phyloP scores from a whole-genome alignment of 1,284 basidiomycete genomes.

The Naganishia sp. region DNA sequence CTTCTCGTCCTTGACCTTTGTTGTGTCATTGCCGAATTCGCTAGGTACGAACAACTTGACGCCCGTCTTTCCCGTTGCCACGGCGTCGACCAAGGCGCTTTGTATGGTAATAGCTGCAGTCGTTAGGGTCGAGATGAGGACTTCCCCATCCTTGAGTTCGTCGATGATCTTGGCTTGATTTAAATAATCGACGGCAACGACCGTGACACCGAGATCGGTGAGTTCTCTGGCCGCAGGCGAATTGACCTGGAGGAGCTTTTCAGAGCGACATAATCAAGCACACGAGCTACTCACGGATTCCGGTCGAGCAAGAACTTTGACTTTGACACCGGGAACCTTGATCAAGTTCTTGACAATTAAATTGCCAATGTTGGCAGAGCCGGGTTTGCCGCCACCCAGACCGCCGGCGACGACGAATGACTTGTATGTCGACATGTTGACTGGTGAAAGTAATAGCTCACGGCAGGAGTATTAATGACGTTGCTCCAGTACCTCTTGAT shows the following conservation, averaged over 20 bases:
- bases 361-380: conserved; percentile 33
- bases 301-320: conserved; percentile 34
- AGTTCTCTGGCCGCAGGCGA: conserved; percentile 23
- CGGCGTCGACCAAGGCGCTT: conserved; percentile 30
- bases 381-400: conserved; percentile 11
- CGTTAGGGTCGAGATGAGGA: conserved; percentile 34
- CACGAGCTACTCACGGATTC: conserved; percentile 21
- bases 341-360: conserved; percentile 32
- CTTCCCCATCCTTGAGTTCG: conserved; percentile 34
- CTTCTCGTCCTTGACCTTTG: conserved; percentile 14
- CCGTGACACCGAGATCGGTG: conserved; percentile 24
- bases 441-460: background rate
- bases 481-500: background rate
- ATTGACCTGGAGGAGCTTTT: conserved; percentile 5
- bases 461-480: background rate
- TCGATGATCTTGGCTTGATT: conserved; percentile 24
- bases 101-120: conserved; percentile 29
- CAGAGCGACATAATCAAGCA: background rate
- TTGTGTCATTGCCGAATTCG: conserved; percentile 34
- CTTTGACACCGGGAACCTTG: conserved; percentile 7
- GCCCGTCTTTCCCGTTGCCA: conserved; percentile 28
- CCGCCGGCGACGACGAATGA: conserved; percentile 36
- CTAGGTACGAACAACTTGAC: conserved; percentile 37
- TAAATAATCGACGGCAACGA: conserved; percentile 34
- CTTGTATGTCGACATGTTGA: conserved; percentile 24